Percentiles rank a stretch among this genome's conserved stretches.
phyloP scores from a whole-genome alignment of 1,284 basidiomycete species.

The Neolentinus lepideus region DNA sequence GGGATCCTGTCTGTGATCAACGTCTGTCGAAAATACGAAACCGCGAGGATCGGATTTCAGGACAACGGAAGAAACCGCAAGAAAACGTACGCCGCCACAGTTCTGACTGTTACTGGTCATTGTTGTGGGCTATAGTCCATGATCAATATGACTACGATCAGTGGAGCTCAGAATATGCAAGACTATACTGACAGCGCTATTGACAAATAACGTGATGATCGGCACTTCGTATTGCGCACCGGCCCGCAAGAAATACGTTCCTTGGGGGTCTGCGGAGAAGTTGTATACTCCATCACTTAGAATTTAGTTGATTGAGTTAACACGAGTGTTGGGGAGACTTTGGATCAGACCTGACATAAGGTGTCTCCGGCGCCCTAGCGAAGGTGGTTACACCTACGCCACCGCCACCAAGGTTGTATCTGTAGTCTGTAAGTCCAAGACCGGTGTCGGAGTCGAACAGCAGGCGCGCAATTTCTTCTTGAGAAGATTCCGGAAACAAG shows the following conservation, averaged over 20 bases:
- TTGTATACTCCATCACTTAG: constrained; percentile 27
- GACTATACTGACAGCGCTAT: constrained; percentile 13
- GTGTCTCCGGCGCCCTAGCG: constrained; percentile 33
- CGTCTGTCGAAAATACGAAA: not conserved
- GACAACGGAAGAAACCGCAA: not conserved
- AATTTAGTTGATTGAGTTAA: not conserved
- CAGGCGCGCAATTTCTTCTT: constrained; percentile 30
- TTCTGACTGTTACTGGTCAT: constrained; percentile 19
- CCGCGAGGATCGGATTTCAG: not conserved
- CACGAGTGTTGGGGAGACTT: not conserved
- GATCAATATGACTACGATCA: not conserved
- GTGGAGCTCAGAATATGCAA: not conserved
- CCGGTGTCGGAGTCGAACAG: constrained; percentile 25
- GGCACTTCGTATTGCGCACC: constrained; percentile 16
- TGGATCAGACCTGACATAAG: constrained; percentile 25
- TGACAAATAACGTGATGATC: constrained; percentile 20
- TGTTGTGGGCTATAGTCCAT: constrained; percentile 9
- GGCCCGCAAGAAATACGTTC: constrained; percentile 30
- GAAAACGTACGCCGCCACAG: constrained; percentile 14
- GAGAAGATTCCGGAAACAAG: constrained; percentile 29
- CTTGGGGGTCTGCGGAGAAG: constrained; percentile 30
- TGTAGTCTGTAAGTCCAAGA: constrained; percentile 35
- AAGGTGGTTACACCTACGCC: constrained; percentile 32
- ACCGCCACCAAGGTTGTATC: constrained; percentile 37
- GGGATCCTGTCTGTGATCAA: constrained; percentile 16